phyloP scores from a whole-genome alignment of 2,329 filamentous ascomycete genomes.

The Trichoderma sp. region DNA sequence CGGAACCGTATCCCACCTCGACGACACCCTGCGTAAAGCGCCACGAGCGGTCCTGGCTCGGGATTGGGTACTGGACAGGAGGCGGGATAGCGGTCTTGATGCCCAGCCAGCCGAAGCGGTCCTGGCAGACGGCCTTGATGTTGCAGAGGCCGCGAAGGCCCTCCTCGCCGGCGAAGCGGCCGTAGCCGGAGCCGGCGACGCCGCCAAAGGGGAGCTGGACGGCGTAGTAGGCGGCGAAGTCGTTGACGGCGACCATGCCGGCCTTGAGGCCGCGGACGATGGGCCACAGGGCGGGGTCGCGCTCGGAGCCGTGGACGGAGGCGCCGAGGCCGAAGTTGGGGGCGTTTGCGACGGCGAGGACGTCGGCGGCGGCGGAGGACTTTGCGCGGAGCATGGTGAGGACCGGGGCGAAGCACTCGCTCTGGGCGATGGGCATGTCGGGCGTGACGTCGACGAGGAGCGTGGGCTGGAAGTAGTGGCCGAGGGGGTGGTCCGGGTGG shows the following conservation, averaged over 20 bases:
- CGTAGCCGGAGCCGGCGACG: conserved; percentile 84
- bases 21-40: conserved; percentile 60
- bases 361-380: conserved; percentile 55
- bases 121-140: conserved; percentile 78
- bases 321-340: conserved; percentile 84
- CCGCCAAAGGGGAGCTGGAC: conserved; percentile 94
- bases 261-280: conserved; percentile 69
- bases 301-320: conserved; percentile 75
- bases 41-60: conserved; percentile 61
- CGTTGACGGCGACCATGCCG: conserved; percentile 93
- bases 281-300: conserved; percentile 55
- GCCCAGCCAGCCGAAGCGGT: conserved; percentile 61
- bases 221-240: conserved; percentile 91
- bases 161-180: conserved; percentile 87
- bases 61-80: conserved; percentile 77
- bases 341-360: conserved; percentile 77
- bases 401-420: conserved; percentile 90
- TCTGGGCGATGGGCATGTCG: conserved; percentile 80
- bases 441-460: conserved; percentile 85
- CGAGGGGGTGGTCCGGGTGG: conserved; percentile 71
- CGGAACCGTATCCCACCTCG: conserved; percentile 55
- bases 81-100: conserved; percentile 75
- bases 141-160: conserved; percentile 84
- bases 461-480: conserved; percentile 91
- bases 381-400: conserved; percentile 78